These are phyloP conservation scores for Penicillium sumatraense DNA, from an alignment of 2,329 filamentous ascomycete species.

Conservation along the genomic window DNA sequence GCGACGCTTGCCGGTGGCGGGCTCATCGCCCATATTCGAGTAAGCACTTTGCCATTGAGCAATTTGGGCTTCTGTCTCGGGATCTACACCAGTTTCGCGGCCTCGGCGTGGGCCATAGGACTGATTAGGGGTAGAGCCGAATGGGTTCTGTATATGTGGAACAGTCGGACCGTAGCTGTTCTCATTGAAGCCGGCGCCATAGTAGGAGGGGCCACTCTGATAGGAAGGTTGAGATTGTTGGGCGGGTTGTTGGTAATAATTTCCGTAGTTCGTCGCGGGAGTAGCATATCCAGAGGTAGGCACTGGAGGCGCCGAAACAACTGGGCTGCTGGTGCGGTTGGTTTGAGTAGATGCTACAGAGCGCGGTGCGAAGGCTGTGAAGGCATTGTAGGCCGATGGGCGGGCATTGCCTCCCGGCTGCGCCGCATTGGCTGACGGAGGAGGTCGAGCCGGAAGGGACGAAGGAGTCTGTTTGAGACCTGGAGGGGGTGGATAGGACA, in stretches of 20 bases:
- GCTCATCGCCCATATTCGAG: conserved; percentile 49
- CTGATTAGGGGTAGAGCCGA: conserved; percentile 57
- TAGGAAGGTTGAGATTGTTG: conserved; percentile 37
- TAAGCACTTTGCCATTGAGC: conserved; percentile 96
- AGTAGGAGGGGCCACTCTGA: conserved; percentile 46
- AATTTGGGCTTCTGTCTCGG: conserved; percentile 87
- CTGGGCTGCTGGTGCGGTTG: conserved; percentile 43
- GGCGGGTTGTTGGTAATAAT: conserved; percentile 43
- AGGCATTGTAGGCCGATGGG: conserved; percentile 47
- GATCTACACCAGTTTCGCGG: conserved; percentile 58
- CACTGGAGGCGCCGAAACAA: conserved; percentile 43
- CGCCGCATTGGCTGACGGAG: conserved; percentile 54
- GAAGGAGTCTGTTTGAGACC: conserved; percentile 61
- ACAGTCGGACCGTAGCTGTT: conserved; percentile 56
- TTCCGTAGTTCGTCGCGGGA: conserved; percentile 47
- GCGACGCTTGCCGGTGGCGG: conserved; percentile 33
- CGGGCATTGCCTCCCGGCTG: conserved; percentile 36
- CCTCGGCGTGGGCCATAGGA: conserved; percentile 38
- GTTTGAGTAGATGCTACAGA: conserved; percentile 55
- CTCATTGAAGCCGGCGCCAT: conserved; percentile 54
- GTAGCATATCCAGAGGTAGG: conserved; percentile 39
- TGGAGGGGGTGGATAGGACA: conserved; percentile 88
- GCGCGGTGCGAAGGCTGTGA: conserved; percentile 64
- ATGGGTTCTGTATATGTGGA: conserved; percentile 80
- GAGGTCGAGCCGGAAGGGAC: conserved; percentile 79